Evolutionary conservation across 768 basidiomycete species (phyloP).

Genomic region (Paxillus ammoniavirescens): DNA sequence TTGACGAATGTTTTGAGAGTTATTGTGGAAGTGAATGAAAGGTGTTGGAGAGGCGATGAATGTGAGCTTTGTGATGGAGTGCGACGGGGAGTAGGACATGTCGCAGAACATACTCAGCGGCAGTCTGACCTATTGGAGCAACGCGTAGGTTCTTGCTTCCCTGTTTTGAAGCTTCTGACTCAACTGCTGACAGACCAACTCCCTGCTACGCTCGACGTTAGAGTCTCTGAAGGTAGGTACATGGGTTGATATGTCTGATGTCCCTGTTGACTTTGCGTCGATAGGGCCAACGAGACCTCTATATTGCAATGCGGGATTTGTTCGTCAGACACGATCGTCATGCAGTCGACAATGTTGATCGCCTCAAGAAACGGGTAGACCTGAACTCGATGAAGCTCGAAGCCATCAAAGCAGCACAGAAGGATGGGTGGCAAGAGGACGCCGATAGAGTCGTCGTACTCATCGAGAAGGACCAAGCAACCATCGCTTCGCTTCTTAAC

Average conservation of each 20-base stretch:
- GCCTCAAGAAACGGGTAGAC: constrained; percentile 85
- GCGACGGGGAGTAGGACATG: constrained; percentile 62
- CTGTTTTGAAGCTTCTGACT: background rate
- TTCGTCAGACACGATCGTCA: constrained; percentile 87
- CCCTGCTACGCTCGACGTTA: constrained; percentile 63
- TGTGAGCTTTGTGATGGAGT: constrained; percentile 83
- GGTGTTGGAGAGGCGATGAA: constrained; percentile 81
- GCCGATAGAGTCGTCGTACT: constrained; percentile 67
- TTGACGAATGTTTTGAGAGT: constrained; percentile 80
- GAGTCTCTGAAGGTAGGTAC: constrained; percentile 70
- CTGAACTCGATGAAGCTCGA: constrained; percentile 74
- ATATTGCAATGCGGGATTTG: constrained; percentile 82
- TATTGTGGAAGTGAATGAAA: constrained; percentile 73
- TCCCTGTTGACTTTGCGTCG: constrained; percentile 5
- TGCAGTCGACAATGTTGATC: constrained; percentile 84
- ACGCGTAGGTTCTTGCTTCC: constrained; percentile 47
- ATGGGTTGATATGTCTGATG: background rate
- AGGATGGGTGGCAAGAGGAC: constrained; percentile 85
- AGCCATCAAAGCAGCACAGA: constrained; percentile 62
- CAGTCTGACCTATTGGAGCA: constrained; percentile 74
- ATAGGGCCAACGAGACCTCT: constrained; percentile 80
- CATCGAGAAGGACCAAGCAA: constrained; percentile 85
- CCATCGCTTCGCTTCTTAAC: constrained; percentile 70
- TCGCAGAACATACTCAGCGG: constrained; percentile 64
- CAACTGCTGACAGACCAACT: constrained; percentile 48